Evolutionary conservation across 2,329 filamentous ascomycete species (phyloP).

Genomic region (Pyricularia sp.): DNA sequence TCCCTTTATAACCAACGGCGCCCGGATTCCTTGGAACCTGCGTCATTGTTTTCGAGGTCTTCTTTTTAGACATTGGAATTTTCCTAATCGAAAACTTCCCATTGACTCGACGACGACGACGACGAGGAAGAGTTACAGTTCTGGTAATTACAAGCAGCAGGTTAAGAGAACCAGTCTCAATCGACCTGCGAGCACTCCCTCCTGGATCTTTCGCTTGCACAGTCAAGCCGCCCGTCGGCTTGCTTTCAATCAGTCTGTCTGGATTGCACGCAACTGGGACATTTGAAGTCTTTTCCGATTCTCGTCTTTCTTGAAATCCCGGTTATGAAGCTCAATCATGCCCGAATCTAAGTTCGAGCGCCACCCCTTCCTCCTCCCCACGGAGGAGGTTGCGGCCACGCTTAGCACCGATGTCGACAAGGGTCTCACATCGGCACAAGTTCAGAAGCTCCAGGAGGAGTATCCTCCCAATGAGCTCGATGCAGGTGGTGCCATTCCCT

Average conservation of each 20-base stretch:
- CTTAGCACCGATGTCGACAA: constrained; percentile 56
- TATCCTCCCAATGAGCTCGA: constrained; percentile 64
- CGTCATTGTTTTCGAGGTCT: constrained; percentile 1
- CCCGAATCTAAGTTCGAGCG: constrained; percentile 35
- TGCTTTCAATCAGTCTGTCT: not conserved
- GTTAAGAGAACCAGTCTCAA: not conserved
- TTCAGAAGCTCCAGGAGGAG: constrained; percentile 45
- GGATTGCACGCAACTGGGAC: not conserved
- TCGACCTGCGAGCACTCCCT: not conserved
- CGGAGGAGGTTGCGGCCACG: constrained; percentile 52
- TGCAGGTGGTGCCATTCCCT: constrained; percentile 55
- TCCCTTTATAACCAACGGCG: constrained; percentile 1
- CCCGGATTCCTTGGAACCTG: constrained; percentile 1
- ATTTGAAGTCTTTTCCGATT: not conserved
- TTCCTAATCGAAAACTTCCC: not conserved
- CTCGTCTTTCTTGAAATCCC: not conserved
- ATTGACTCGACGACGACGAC: not conserved
- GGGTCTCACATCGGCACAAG: constrained; percentile 53
- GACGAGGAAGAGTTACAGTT: not conserved
- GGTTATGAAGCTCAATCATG: constrained; percentile 19
- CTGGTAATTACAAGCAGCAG: not conserved
- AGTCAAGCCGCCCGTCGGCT: not conserved
- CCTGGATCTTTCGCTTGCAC: not conserved
- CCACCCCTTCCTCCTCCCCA: constrained; percentile 52
- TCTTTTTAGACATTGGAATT: not conserved